Percentiles rank a stretch among this genome's conserved stretches.
phyloP scores from a whole-genome alignment of 306 rosid genomes.

The Cucumis cinereus region DNA sequence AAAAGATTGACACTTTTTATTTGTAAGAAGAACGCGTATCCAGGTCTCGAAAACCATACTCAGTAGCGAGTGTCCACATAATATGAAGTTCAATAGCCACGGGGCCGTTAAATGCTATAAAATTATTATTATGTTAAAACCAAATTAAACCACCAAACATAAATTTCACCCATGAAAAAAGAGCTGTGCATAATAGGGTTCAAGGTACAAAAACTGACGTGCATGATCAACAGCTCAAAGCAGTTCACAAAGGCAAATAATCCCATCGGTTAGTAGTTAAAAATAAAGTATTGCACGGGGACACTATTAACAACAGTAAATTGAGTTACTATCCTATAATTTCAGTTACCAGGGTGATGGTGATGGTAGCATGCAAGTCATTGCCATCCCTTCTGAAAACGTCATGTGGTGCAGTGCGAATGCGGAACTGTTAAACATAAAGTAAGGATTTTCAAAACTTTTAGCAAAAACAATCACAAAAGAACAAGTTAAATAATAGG shows the following conservation, averaged over 20 bases:
- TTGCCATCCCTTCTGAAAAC: conserved; percentile 72
- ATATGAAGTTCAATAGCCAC: neutral
- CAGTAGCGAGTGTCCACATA: neutral
- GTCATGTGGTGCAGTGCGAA: conserved; percentile 81
- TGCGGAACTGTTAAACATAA: conserved; percentile 57
- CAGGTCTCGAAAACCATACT: neutral
- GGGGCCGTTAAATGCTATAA: neutral
- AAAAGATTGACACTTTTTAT: neutral
- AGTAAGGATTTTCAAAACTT: neutral
- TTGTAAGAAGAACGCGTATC: neutral
- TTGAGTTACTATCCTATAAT: neutral
- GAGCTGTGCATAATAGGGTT: neutral
- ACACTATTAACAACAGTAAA: neutral
- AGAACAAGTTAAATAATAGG: conserved; percentile 4
- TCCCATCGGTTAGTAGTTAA: neutral
- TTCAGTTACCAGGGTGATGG: conserved; percentile 66
- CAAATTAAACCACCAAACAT: neutral
- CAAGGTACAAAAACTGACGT: neutral
- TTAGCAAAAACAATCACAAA: neutral
- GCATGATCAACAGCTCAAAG: neutral
- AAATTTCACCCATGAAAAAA: neutral
- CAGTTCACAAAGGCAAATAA: neutral
- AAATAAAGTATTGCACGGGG: neutral
- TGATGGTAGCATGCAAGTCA: conserved; percentile 74
- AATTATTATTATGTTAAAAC: neutral